Conservation (phyloP, 306 rosid genomes). For the Castanea mollissima region DNA sequence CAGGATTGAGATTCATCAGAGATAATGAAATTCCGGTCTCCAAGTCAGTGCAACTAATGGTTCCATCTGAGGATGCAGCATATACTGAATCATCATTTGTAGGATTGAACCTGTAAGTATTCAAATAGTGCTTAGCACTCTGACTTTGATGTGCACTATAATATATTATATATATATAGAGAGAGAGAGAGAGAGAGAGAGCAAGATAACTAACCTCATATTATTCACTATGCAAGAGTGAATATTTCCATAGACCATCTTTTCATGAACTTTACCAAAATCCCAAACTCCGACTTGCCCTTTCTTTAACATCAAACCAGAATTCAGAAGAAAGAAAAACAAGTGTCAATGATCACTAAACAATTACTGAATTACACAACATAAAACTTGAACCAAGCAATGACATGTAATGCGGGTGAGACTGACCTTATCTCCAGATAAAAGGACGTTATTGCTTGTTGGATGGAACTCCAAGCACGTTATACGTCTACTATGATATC, state of each 20-base stretch:
- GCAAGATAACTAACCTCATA: conserved; percentile 62
- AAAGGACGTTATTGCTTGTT: conserved; percentile 74
- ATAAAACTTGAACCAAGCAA: conserved; percentile 7
- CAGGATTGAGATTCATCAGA: conserved; percentile 73
- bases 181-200: background rate
- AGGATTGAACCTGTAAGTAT: conserved; percentile 66
- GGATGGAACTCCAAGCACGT: conserved; percentile 95
- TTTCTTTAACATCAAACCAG: conserved; percentile 53
- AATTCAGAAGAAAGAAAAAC: background rate
- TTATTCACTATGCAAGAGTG: conserved; percentile 83
- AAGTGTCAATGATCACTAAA: conserved; percentile 12
- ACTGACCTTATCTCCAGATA: conserved; percentile 91
- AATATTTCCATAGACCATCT: conserved; percentile 70
- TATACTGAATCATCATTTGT: conserved; percentile 67
- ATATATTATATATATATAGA: background rate
- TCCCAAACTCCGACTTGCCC: conserved; percentile 99
- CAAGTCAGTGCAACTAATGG: conserved; percentile 66
- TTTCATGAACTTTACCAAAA: conserved; percentile 74
- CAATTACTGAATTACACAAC: background rate
- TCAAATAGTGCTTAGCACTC: conserved; percentile 15
- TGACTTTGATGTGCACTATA: background rate
- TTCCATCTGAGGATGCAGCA: conserved; percentile 93
- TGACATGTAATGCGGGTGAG: background rate
- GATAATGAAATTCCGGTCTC: conserved; percentile 82
- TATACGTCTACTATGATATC: conserved; percentile 85